Evolutionary conservation across 345 rosid species (phyloP), one percentile per base, ranked within the genome.

Genomic region (Sonneratia alba): DNA sequence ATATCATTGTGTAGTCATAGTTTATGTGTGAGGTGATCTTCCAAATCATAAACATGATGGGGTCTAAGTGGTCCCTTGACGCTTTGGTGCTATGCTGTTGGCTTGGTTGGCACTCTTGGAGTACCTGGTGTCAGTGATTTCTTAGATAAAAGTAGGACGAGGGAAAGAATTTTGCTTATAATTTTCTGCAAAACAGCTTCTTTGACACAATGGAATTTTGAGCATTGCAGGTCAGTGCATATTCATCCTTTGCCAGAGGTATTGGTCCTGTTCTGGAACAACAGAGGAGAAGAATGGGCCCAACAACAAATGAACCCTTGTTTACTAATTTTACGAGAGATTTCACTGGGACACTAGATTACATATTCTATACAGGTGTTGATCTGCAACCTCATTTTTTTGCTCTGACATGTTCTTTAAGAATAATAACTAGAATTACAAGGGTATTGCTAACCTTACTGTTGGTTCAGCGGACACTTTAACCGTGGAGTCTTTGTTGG

Each of bases 351-450:
- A 89, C 99, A 19, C 83, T 84, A 27, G 99, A 96, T 79, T 92
- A 96, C 82, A 92, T 96, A 85, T 92, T 92, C 80, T 92, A 89
- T 87, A 91, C 99, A 79, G 98, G 99, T 95, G 73, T 74, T 22
- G 36, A 70, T 65, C 40, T 22, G 55, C 53, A 45, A 15, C 59
- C 7, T 22, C 47, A 36, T 69, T 62, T 18, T 74, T 9, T 21
- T 67, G 18, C 37, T n/a, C 27, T 27, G 18, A 68, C 32, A 40
- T 34, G 36, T 32, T 56, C 24, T 11, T n/a, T 0, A 27, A 27
- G 16, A 36, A 34, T 48, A 14, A 48, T 48, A 14, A 48, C 3
- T 18, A 38, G 7, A 38, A 5, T 66, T 65, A 22, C 49, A 42
- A 68, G 32, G 47, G 16, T 21, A 6, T 48, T 21, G 36, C 69